Conservation (phyloP, 352 stramenopile species). For the Pythium guiyangense region DNA sequence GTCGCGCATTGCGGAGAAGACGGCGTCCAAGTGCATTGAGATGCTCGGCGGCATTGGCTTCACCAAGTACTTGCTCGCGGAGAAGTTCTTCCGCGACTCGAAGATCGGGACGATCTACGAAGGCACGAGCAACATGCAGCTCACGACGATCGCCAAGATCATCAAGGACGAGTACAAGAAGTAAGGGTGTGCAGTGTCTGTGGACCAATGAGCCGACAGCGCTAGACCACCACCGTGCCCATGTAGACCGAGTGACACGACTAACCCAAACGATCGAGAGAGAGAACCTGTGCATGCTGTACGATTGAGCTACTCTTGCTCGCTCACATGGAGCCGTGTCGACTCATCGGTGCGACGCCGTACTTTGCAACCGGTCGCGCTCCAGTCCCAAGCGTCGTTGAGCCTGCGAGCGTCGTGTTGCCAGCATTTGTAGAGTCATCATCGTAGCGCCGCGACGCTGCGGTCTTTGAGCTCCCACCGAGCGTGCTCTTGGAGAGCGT, state of each 20-base stretch:
- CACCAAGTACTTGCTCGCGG: conserved; percentile 90
- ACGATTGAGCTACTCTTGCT: not conserved
- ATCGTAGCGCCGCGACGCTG: no score
- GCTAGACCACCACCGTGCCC: no score
- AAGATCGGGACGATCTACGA: conserved; percentile 98
- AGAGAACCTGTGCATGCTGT: not conserved
- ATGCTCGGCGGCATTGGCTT: conserved; percentile 95
- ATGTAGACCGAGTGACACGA: not conserved
- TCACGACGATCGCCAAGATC: conserved; percentile 91
- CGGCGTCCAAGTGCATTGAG: conserved; percentile 95
- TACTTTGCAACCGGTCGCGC: not conserved
- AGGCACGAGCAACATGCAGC: conserved; percentile 97
- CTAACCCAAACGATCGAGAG: not conserved
- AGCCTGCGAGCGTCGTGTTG: no score
- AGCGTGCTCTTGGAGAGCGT: no score
- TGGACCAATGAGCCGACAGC: no score
- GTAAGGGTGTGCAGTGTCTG: no score
- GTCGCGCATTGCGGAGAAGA: conserved; percentile 93
- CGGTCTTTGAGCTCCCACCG: no score
- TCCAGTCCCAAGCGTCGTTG: not conserved
- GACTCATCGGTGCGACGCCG: not conserved
- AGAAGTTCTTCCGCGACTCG: conserved; percentile 97
- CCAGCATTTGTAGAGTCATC: not conserved
- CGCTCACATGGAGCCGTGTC: conserved; percentile 1
- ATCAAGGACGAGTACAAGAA: conserved; percentile 88